phyloP scores from a whole-genome alignment of 306 rosid species.

The Cucumis hystrix region DNA sequence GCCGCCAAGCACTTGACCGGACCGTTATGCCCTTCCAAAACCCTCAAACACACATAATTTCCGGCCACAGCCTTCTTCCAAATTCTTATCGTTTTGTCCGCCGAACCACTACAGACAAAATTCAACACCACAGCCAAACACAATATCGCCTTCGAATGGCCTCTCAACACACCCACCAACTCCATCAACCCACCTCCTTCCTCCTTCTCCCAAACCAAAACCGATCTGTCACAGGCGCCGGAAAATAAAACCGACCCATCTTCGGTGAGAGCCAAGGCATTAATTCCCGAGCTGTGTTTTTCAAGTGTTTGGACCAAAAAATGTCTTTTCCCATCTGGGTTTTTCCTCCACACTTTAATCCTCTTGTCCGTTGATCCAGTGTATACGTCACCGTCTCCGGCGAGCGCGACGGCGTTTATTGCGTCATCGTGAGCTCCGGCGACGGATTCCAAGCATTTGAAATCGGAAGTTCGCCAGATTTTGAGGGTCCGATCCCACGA shows the following conservation, averaged over 20 bases:
- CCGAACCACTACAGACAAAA: constrained; percentile 78
- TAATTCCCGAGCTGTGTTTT: constrained; percentile 67
- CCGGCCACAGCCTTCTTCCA: constrained; percentile 45
- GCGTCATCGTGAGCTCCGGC: constrained; percentile 76
- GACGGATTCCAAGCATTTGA: constrained; percentile 68
- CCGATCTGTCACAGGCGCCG: constrained; percentile 77
- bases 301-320: constrained; percentile 36
- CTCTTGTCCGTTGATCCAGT: constrained; percentile 83
- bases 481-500: constrained; percentile 91
- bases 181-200: constrained; percentile 23
- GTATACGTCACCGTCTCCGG: constrained; percentile 49
- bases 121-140: constrained; percentile 51
- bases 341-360: constrained; percentile 63
- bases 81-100: constrained; percentile 58
- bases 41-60: constrained; percentile 47
- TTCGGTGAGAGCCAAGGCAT: constrained; percentile 54
- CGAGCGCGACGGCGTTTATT: constrained; percentile 53
- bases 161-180: constrained; percentile 56
- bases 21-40: constrained; percentile 66
- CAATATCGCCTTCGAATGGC: constrained; percentile 56
- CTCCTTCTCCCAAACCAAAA: constrained; percentile 53
- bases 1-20: constrained; percentile 68
- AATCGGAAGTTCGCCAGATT: constrained; percentile 65
- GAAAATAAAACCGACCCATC: constrained; percentile 55
- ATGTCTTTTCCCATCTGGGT: constrained; percentile 32